These are phyloP conservation scores for Alternaria ethzedia DNA, from an alignment of 2,329 filamentous ascomycete genomes.

Conservation along the genomic window DNA sequence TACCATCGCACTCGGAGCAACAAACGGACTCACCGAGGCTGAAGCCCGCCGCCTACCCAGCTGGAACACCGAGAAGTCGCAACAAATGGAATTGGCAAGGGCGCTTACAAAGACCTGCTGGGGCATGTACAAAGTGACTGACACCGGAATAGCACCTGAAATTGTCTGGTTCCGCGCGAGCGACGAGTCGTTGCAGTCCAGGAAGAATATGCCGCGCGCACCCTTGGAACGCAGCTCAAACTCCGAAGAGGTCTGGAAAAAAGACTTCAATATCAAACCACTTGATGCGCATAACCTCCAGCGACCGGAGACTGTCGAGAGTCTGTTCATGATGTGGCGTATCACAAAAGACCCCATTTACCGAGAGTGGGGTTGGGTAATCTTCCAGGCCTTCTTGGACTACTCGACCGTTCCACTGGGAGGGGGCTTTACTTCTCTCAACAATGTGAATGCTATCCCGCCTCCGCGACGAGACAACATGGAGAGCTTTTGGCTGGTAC, in stretches of 20 bases:
- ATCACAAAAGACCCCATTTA: not conserved
- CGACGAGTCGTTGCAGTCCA: not conserved
- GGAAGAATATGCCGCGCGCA: not conserved
- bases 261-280: not conserved
- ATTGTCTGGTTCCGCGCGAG: not conserved
- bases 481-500: not conserved
- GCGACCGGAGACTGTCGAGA: not conserved
- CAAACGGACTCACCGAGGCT: not conserved
- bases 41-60: not conserved
- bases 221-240: not conserved
- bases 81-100: not conserved
- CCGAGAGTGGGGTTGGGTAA: not conserved
- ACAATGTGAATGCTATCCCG: not conserved
- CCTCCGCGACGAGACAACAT: not conserved
- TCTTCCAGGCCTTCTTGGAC: not conserved
- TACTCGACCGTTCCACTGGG: not conserved
- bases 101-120: not conserved
- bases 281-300: not conserved
- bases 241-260: not conserved
- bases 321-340: not conserved
- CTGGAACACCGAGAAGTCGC: not conserved
- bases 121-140: not conserved
- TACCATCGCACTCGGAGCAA: not conserved
- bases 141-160: not conserved
- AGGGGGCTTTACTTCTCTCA: not conserved